Conservation (phyloP, 2,329 filamentous ascomycete genomes). For the Fusarium chaquense region DNA sequence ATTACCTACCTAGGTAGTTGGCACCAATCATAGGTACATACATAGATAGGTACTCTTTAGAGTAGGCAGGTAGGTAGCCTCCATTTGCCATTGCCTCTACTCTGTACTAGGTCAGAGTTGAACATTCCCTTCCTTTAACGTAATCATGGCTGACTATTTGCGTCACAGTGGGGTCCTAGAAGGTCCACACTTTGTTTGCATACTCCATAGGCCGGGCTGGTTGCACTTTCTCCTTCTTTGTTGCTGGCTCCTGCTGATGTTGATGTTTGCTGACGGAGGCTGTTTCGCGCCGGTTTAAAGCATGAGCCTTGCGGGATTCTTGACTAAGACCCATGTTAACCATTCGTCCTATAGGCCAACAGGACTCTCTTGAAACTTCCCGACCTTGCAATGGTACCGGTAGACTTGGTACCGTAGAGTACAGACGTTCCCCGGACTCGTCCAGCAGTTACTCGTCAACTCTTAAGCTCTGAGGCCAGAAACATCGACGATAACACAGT, state of each 20-base stretch:
- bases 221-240: background rate
- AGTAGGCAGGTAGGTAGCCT: too few species aligned
- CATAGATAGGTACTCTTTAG: too few species aligned
- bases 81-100: background rate
- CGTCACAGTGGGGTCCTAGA: constrained; percentile 36
- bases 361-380: constrained; percentile 1
- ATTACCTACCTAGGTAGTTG: background rate
- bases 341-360: constrained; percentile 4
- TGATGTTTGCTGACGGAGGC: background rate
- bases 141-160: constrained; percentile 35
- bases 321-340: background rate
- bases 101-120: background rate
- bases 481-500: background rate
- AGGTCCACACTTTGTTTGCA: constrained; percentile 24
- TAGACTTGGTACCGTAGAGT: background rate
- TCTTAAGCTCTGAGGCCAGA: background rate
- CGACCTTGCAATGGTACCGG: background rate
- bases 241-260: background rate
- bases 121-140: constrained; percentile 20
- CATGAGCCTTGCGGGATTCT: constrained; percentile 16
- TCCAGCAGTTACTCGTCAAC: background rate
- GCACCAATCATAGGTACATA: too few species aligned
- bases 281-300: background rate
- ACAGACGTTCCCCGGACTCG: constrained; percentile 4
- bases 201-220: background rate